These are phyloP conservation scores for Cymbopogon flexuosus DNA, from an alignment of 202 grass and related monocot species.

Conservation along the genomic window DNA sequence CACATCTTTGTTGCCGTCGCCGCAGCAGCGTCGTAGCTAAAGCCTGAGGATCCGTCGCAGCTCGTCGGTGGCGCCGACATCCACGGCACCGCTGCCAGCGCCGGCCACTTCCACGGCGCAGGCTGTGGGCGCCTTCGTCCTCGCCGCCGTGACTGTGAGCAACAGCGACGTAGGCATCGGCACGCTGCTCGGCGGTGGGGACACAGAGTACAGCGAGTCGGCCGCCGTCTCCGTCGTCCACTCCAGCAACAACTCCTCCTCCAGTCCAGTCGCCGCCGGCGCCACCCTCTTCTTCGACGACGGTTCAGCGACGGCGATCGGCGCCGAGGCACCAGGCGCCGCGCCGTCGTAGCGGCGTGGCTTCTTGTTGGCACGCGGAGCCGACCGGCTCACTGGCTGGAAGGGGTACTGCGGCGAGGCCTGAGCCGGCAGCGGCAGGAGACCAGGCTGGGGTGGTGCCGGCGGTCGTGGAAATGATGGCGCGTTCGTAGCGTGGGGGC, in stretches of 20 bases:
- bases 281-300: constrained; percentile 16
- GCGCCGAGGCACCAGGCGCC: constrained; percentile 7
- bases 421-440: constrained; percentile 44
- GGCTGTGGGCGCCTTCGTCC: constrained; percentile 31
- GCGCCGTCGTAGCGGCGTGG: constrained; percentile 17
- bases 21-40: neutral
- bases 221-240: constrained; percentile 11
- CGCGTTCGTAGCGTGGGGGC: neutral
- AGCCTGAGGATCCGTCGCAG: constrained; percentile 66
- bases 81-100: constrained; percentile 14
- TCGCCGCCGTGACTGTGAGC: constrained; percentile 13
- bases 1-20: neutral
- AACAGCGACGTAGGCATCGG: constrained; percentile 63
- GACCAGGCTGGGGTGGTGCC: constrained; percentile 37
- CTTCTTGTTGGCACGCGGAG: constrained; percentile 28
- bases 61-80: constrained; percentile 62
- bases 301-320: constrained; percentile 17
- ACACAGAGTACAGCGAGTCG: constrained; percentile 54
- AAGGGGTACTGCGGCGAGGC: neutral
- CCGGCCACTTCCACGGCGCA: constrained; percentile 32
- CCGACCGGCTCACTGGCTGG: constrained; percentile 11
- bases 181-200: constrained; percentile 71
- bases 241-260: neutral
- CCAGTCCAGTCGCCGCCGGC: neutral
- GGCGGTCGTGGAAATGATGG: constrained; percentile 2